phyloP scores from a whole-genome alignment of 768 basidiomycete genomes.

The Rhizopogon vesiculosus region DNA sequence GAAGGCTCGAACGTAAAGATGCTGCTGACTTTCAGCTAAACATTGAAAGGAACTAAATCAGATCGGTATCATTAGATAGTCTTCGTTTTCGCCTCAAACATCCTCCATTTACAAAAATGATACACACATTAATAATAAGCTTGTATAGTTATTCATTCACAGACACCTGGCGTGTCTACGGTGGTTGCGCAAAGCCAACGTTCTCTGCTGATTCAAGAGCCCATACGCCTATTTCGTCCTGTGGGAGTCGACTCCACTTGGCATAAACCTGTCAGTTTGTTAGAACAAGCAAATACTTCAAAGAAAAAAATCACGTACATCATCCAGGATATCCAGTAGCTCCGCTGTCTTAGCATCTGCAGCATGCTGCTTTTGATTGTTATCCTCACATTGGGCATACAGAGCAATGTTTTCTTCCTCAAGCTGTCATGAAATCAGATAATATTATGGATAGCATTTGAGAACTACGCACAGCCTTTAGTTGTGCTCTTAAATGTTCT shows the following conservation, averaged over 20 bases:
- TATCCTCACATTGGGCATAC: slow-evolving; percentile 45
- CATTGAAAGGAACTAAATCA: no score
- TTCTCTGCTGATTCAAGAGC: slow-evolving; percentile 34
- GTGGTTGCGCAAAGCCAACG: slow-evolving; percentile 24
- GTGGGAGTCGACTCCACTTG: slow-evolving; percentile 51
- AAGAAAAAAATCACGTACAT: slow-evolving; percentile 31
- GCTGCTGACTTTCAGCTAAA: no score
- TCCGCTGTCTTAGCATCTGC: slow-evolving; percentile 41
- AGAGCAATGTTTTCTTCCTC: slow-evolving; percentile 50
- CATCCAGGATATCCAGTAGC: slow-evolving; percentile 49
- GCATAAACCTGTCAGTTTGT: slow-evolving; percentile 35
- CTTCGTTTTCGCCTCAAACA: no score
- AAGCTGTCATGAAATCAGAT: slow-evolving; percentile 33
- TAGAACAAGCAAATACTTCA: not conserved
- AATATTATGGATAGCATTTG: not conserved
- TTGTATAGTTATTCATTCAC: no score
- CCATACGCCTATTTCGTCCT: slow-evolving; percentile 60
- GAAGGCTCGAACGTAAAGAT: no score
- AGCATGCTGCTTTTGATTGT: slow-evolving; percentile 38
- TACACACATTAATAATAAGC: no score
- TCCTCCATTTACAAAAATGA: no score
- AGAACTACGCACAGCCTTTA: slow-evolving; percentile 19
- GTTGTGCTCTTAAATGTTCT: slow-evolving; percentile 31
- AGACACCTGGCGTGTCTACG: not conserved
- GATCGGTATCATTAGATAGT: no score